Conservation (phyloP, 805 yeast genomes). For the Ogataea polymorpha region DNA sequence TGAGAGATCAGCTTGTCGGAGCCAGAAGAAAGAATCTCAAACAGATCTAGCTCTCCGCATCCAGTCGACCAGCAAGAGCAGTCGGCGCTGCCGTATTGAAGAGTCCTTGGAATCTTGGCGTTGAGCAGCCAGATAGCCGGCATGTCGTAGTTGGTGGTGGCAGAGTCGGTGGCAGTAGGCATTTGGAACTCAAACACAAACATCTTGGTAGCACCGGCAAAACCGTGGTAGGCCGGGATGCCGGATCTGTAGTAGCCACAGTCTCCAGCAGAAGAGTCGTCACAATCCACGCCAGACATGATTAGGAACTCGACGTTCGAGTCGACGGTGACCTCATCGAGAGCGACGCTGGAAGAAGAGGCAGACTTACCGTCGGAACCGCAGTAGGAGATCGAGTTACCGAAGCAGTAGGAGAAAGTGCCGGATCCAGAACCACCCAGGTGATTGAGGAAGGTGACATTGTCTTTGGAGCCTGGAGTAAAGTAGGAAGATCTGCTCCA, state of each 20-base stretch:
- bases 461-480: slow-evolving; percentile 58
- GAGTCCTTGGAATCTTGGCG: slow-evolving; percentile 94
- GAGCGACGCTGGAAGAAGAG: slow-evolving; percentile 64
- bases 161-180: slow-evolving; percentile 62
- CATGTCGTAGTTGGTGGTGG: slow-evolving; percentile 77
- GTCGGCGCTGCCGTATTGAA: slow-evolving; percentile 78
- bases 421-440: slow-evolving; percentile 83
- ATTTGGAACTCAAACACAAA: slow-evolving; percentile 91
- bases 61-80: slow-evolving; percentile 98
- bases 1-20: slow-evolving; percentile 73
- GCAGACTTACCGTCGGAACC: slow-evolving; percentile 74
- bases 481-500: slow-evolving; percentile 81
- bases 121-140: slow-evolving; percentile 97
- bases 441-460: slow-evolving; percentile 81
- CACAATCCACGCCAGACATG: slow-evolving; percentile 70
- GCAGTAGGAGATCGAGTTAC: slow-evolving; percentile 87
- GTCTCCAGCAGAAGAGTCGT: slow-evolving; percentile 40
- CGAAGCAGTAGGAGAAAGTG: slow-evolving; percentile 79
- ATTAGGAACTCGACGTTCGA: slow-evolving; percentile 81
- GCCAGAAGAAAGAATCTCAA: slow-evolving; percentile 81
- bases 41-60: slow-evolving; percentile 96
- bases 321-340: slow-evolving; percentile 62
- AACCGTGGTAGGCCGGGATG: slow-evolving; percentile 93
- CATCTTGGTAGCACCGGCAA: slow-evolving; percentile 78
- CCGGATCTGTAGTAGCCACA: slow-evolving; percentile 88